phyloP scores from a whole-genome alignment of 2,329 filamentous ascomycete species.

The Incumbomyces delicatus region DNA sequence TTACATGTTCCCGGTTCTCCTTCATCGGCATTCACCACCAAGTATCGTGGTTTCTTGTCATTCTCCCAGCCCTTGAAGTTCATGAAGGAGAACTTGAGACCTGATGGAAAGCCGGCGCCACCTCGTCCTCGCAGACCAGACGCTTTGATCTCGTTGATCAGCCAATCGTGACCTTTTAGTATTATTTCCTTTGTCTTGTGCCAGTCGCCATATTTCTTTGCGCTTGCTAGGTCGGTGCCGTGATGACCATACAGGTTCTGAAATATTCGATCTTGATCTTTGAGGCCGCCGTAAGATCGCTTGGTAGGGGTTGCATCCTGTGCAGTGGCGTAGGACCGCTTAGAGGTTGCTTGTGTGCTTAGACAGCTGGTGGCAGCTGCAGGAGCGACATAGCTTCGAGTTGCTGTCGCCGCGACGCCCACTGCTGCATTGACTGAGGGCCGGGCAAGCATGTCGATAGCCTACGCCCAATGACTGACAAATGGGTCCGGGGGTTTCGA shows the following conservation, averaged over 20 bases:
- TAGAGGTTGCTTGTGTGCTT: constrained; percentile 32
- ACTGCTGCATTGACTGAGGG: constrained; percentile 25
- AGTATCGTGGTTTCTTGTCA: constrained; percentile 86
- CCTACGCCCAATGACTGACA: neutral
- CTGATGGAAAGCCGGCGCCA: constrained; percentile 94
- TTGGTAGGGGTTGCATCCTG: constrained; percentile 61
- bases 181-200: constrained; percentile 99
- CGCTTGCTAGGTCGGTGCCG: constrained; percentile 81
- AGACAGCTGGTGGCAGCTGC: constrained; percentile 18
- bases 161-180: constrained; percentile 95
- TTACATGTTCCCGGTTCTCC: constrained; percentile 99
- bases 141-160: constrained; percentile 94
- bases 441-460: constrained; percentile 19
- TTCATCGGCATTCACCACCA: constrained; percentile 97
- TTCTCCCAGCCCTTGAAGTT: constrained; percentile 99
- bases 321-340: constrained; percentile 70
- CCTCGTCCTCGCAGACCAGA: constrained; percentile 92
- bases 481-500: neutral
- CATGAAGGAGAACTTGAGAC: constrained; percentile 99
- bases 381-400: constrained; percentile 32
- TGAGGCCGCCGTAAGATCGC: constrained; percentile 71
- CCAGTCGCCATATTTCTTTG: constrained; percentile 98
- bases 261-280: constrained; percentile 97
- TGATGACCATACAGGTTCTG: constrained; percentile 95
- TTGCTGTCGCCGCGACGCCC: constrained; percentile 31